Base-by-base conservation (phyloP, 1,284 basidiomycete species). In the Boletus mariae region DNA sequence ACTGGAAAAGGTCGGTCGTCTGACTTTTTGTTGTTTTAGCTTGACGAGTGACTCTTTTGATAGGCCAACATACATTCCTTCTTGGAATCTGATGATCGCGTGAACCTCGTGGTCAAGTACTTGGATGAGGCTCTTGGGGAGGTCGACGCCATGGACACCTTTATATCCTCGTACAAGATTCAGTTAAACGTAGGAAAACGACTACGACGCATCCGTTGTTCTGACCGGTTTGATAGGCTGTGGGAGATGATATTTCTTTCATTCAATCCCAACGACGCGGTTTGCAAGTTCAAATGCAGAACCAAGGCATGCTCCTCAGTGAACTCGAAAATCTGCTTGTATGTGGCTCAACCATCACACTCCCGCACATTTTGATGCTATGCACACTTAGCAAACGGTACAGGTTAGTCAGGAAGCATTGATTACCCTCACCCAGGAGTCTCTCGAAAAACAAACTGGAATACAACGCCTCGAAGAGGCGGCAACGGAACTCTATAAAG, bases 261-360 rank as follows among this genome's bases (percentile, higher is more conserved):
- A 98, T 99, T 63, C 97, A 99, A 73, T 90, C 90, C 3, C 97
- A 99, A 71, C 96, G 97, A 66, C 83, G 95, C 49, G 97, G 97
- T 62, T 75, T 99, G 34, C 97, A 99, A 73, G 94, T 99, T 1
- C 96, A 99, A 65, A 98, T 88, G 10, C 94, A 96, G 65, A 99
- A 99, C 64, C 96, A 98, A 69, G 83, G 88, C 38, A 83, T 85
- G 2, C 77, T 98, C 7, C 70, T 97, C 31, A 77, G 75, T 37
- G 94, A 94, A 70, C 73, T 98, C 7, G 87, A 94, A 66, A 90
- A 92, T 62, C 75, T 97, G 25, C 74, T 98, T 62, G 92, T 91
- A 59, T 52, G 82, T 65, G 8, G 29, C 29, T 38, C 50, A n/a
- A 31, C 26, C 45, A 9, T 13, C 4, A 25, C 50, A 8, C 8